These are phyloP conservation scores for Durio zibethinus DNA, from an alignment of 345 rosid species.

Conservation along the genomic window DNA sequence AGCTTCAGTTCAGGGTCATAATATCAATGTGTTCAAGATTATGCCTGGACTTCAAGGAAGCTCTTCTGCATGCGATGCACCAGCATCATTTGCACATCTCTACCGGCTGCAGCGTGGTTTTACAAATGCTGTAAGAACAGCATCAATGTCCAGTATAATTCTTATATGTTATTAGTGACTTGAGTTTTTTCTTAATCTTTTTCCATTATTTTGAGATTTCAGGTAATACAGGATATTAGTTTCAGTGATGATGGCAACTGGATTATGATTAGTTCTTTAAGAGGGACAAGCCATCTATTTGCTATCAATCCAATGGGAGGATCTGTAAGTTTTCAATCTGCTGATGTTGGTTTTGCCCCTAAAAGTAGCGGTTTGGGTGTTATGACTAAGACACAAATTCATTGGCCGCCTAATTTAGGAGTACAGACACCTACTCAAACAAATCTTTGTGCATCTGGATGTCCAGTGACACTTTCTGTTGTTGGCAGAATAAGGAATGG, in stretches of 20 bases:
- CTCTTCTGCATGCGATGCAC: slow-evolving; percentile 36
- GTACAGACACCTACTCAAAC: slow-evolving; percentile 31
- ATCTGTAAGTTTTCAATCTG: slow-evolving; percentile 34
- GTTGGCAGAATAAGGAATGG: slow-evolving; percentile 82
- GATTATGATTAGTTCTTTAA: slow-evolving; percentile 88
- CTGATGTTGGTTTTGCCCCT: slow-evolving; percentile 28
- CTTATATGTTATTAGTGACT: background rate
- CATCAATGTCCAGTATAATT: background rate
- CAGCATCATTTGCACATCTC: slow-evolving; percentile 60
- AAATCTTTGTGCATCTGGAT: slow-evolving; percentile 39
- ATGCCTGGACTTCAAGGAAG: slow-evolving; percentile 51
- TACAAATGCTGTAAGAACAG: slow-evolving; percentile 77
- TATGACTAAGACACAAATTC: slow-evolving; percentile 33
- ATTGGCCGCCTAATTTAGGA: slow-evolving; percentile 36
- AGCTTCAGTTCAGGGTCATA: slow-evolving; percentile 89
- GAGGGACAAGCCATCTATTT: slow-evolving; percentile 94
- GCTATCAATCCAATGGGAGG: slow-evolving; percentile 67
- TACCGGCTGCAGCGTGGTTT: slow-evolving; percentile 93
- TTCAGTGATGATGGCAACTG: slow-evolving; percentile 79
- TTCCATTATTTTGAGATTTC: slow-evolving; percentile 19
- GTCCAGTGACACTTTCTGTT: slow-evolving; percentile 68
- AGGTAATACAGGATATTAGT: slow-evolving; percentile 95
- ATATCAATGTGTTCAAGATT: slow-evolving; percentile 79
- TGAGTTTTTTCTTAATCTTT: background rate
- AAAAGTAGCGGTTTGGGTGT: slow-evolving; percentile 31